Evolutionary conservation across 108 stramenopile species (phyloP).

Genomic region (Conticribra weissflogii): DNA sequence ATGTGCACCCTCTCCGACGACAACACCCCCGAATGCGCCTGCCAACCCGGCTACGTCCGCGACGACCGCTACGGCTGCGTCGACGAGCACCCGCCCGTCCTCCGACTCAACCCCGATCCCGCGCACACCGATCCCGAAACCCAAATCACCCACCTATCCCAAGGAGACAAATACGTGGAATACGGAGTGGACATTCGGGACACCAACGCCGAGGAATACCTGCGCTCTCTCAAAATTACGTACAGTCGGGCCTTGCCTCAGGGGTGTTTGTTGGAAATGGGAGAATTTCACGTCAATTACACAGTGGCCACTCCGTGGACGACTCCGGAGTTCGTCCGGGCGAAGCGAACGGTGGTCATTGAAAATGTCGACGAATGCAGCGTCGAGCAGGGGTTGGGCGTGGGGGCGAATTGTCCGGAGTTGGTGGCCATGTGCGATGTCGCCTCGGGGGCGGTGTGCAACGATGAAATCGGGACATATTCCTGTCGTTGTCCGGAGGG

Average conservation of each 20-base stretch:
- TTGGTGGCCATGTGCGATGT: constrained; percentile 85
- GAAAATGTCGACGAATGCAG: constrained; percentile 92
- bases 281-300: constrained; percentile 90
- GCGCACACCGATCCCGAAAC: constrained; percentile 32
- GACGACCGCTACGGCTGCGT: constrained; percentile 77
- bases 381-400: constrained; percentile 35
- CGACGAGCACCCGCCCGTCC: constrained; percentile 78
- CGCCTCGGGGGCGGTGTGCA: constrained; percentile 74
- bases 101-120: constrained; percentile 24
- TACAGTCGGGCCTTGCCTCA: constrained; percentile 84
- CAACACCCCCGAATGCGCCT: constrained; percentile 72
- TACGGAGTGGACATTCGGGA: constrained; percentile 87
- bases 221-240: constrained; percentile 80
- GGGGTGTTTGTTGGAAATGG: constrained; percentile 83
- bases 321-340: constrained; percentile 55
- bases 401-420: constrained; percentile 62
- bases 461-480: constrained; percentile 87
- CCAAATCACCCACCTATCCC: constrained; percentile 60
- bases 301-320: constrained; percentile 94
- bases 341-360: constrained; percentile 83
- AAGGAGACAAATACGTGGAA: constrained; percentile 89
- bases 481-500: constrained; percentile 84
- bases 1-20: constrained; percentile 56
- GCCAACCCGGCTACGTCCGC: constrained; percentile 77
- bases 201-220: constrained; percentile 87